Evolutionary conservation across 805 yeast species (phyloP).

Genomic region (Ascoidea rubescens): DNA sequence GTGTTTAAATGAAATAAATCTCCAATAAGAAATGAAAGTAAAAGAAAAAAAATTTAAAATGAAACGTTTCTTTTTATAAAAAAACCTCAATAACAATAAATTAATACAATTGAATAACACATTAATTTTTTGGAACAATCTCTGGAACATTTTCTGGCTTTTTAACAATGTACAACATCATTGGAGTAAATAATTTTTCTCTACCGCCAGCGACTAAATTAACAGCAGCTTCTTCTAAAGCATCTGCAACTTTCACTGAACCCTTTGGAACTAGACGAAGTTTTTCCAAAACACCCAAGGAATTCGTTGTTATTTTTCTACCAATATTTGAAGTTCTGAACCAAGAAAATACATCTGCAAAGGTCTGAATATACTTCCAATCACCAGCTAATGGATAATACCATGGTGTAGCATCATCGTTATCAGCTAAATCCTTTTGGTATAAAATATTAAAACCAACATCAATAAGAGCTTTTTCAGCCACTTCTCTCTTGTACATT

Average conservation of each 20-base stretch:
- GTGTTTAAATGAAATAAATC: background rate
- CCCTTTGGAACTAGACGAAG: conserved; percentile 89
- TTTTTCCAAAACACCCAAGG: conserved; percentile 72
- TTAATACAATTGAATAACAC: background rate
- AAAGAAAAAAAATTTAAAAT: too few relatives aligned
- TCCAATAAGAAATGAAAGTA: background rate
- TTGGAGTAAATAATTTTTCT: conserved; percentile 86
- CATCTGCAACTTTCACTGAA: conserved; percentile 75
- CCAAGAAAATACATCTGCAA: conserved; percentile 68
- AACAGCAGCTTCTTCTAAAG: conserved; percentile 94
- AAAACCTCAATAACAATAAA: too few relatives aligned
- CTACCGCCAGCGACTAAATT: conserved; percentile 90
- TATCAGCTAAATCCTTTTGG: conserved; percentile 72
- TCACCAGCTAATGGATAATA: conserved; percentile 94
- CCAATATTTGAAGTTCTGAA: conserved; percentile 83
- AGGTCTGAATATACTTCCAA: conserved; percentile 70
- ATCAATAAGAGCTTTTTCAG: conserved; percentile 67
- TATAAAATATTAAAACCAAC: conserved; percentile 80
- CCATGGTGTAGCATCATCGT: conserved; percentile 85
- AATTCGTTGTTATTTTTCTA: conserved; percentile 69
- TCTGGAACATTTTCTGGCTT: conserved; percentile 41
- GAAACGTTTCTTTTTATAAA: too few relatives aligned
- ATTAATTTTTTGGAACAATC: background rate
- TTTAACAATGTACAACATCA: conserved; percentile 85
- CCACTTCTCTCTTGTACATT: conserved; percentile 80